These are phyloP conservation scores for Termitomyces bulborhizus DNA, from an alignment of 768 basidiomycete genomes.

Conservation along the genomic window DNA sequence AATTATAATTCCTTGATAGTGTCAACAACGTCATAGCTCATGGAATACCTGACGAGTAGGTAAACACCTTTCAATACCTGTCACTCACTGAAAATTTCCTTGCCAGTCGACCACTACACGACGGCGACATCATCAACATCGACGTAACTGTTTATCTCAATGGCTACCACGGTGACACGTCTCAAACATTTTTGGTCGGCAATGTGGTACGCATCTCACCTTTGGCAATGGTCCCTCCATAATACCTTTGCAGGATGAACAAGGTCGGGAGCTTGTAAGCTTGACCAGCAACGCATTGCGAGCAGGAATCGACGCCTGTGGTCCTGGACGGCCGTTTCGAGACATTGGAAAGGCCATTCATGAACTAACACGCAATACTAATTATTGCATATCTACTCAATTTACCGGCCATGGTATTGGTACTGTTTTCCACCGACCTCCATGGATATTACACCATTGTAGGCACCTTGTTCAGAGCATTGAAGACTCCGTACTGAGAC, in stretches of 20 bases:
- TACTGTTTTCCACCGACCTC: slow-evolving; percentile 67
- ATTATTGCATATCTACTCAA: slow-evolving; percentile 60
- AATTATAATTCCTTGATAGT: slow-evolving; percentile 51
- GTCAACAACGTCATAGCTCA: slow-evolving; percentile 85
- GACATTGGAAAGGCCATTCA: slow-evolving; percentile 71
- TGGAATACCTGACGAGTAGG: slow-evolving; percentile 86
- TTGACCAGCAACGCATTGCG: slow-evolving; percentile 61
- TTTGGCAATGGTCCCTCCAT: neutral
- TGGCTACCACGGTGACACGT: slow-evolving; percentile 89
- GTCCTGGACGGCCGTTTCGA: slow-evolving; percentile 62
- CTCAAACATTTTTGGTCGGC: slow-evolving; percentile 77
- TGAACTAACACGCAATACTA: slow-evolving; percentile 29
- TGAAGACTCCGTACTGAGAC: neutral
- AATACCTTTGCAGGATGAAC: slow-evolving; percentile 51
- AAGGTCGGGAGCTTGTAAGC: slow-evolving; percentile 58
- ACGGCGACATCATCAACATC: slow-evolving; percentile 85
- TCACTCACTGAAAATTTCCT: neutral
- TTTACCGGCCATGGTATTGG: slow-evolving; percentile 91
- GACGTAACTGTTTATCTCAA: slow-evolving; percentile 83
- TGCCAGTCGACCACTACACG: slow-evolving; percentile 65
- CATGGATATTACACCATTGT: slow-evolving; percentile 82
- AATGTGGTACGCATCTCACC: slow-evolving; percentile 48
- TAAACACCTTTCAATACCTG: neutral
- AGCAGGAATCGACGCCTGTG: slow-evolving; percentile 68
- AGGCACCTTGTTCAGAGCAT: slow-evolving; percentile 16